Evolutionary conservation across 305 asterid species (phyloP).

Genomic region (Lippia alba): DNA sequence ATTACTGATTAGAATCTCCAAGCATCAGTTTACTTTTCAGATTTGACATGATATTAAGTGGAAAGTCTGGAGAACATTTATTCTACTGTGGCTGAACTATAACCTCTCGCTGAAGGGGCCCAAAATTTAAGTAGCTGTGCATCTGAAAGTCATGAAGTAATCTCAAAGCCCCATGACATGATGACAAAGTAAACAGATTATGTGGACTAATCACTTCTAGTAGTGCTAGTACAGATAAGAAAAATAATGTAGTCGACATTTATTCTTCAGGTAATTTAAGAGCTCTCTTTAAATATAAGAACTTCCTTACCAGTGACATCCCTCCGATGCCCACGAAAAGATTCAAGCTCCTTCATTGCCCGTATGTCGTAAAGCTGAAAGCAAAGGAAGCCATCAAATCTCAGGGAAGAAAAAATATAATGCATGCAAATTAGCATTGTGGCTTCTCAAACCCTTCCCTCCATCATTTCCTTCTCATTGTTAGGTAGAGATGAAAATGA

Average conservation of each 20-base stretch:
- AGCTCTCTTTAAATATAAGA: constrained; percentile 28
- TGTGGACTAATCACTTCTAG: constrained; percentile 24
- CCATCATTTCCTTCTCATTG: neutral
- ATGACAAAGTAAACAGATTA: constrained; percentile 15
- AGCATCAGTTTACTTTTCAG: constrained; percentile 12
- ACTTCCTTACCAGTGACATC: constrained; percentile 83
- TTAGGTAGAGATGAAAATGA: constrained; percentile 21
- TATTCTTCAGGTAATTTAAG: constrained; percentile 28
- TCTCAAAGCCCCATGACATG: constrained; percentile 25
- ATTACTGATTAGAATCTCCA: constrained; percentile 8
- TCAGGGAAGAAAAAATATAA: constrained; percentile 25
- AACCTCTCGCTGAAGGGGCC: constrained; percentile 20
- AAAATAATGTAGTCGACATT: constrained; percentile 1
- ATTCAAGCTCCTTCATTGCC: constrained; percentile 97
- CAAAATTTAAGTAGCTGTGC: constrained; percentile 20
- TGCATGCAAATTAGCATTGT: neutral
- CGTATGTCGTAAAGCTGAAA: constrained; percentile 96
- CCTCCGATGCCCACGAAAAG: constrained; percentile 95
- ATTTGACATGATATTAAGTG: constrained; percentile 20
- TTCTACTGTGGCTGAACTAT: constrained; percentile 28
- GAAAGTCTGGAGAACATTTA: neutral
- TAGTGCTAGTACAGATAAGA: constrained; percentile 26
- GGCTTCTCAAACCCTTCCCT: neutral
- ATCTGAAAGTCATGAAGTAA: constrained; percentile 22
- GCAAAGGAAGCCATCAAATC: constrained; percentile 15